Percentiles rank a stretch among this genome's conserved stretches.
Evolutionary conservation across 768 basidiomycete species (phyloP).

Genomic region (Russula earlei): DNA sequence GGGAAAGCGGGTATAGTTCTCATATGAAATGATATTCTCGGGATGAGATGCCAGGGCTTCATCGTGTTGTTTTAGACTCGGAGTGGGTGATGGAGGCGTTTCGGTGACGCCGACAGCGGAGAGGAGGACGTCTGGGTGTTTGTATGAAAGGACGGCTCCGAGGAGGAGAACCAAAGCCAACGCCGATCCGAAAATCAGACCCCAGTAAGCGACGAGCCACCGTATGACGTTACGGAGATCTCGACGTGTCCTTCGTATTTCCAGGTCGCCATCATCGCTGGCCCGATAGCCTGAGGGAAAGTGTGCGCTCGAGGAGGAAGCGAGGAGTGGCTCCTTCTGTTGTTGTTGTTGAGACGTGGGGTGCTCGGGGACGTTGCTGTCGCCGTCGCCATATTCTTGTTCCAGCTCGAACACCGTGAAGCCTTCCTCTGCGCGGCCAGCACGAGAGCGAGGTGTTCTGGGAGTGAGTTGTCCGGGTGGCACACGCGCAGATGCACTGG

Average conservation of each 20-base stretch:
- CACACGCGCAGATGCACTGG: slow-evolving; percentile 2
- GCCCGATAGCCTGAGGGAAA: slow-evolving; percentile 36
- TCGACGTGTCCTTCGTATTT: slow-evolving; percentile 3
- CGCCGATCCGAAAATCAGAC: slow-evolving; percentile 38
- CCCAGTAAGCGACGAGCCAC: slow-evolving; percentile 23
- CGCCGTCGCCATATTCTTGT: slow-evolving; percentile 31
- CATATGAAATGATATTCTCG: slow-evolving; percentile 38
- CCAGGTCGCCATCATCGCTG: slow-evolving; percentile 33
- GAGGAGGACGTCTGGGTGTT: slow-evolving; percentile 38
- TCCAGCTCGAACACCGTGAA: slow-evolving; percentile 41
- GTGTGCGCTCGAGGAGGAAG: slow-evolving; percentile 29
- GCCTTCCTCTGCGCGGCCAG: slow-evolving; percentile 47
- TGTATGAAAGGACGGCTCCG: slow-evolving; percentile 38
- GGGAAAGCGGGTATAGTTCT: slow-evolving; percentile 50
- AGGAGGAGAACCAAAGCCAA: slow-evolving; percentile 40
- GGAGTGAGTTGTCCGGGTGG: slow-evolving; percentile 33
- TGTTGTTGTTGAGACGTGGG: slow-evolving; percentile 21
- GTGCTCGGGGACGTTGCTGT: slow-evolving; percentile 33
- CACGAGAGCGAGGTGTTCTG: slow-evolving; percentile 53
- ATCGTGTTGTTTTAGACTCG: slow-evolving; percentile 19
- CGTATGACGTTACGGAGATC: slow-evolving; percentile 1
- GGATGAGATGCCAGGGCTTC: slow-evolving; percentile 18
- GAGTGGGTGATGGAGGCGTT: slow-evolving; percentile 18
- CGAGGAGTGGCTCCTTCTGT: slow-evolving; percentile 39
- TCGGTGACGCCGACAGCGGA: slow-evolving; percentile 32